A percentile compares a stretch with the other conserved stretches of the same genome.
Evolutionary conservation across 129 eudicot genomes (phyloP).

Genomic region (Kitagawia praeruptora): DNA sequence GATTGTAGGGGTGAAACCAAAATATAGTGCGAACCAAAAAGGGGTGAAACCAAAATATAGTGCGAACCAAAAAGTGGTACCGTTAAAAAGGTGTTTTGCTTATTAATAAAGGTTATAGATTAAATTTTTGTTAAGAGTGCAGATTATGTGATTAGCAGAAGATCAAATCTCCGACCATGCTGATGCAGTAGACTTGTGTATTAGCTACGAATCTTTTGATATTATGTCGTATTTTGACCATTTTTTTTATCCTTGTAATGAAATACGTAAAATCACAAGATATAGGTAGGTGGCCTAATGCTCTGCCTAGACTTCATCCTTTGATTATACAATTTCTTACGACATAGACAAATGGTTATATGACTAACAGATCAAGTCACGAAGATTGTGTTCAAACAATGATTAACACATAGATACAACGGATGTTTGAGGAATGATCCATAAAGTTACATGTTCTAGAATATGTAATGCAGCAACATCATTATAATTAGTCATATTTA

Average conservation of each 20-base stretch:
- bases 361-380: not conserved
- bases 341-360: not conserved
- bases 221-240: not conserved
- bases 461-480: not conserved
- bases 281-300: not conserved
- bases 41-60: too few species aligned
- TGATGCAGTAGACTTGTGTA: not conserved
- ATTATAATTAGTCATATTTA: not conserved
- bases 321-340: not conserved
- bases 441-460: not conserved
- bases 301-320: not conserved
- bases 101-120: too few species aligned
- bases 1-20: too few species aligned
- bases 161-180: not conserved
- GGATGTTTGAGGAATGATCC: not conserved
- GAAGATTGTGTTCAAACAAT: not conserved
- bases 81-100: too few species aligned
- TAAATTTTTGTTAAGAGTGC: not conserved
- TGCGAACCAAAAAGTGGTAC: too few species aligned
- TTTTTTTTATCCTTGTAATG: not conserved
- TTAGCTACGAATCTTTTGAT: not conserved
- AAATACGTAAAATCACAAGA: not conserved
- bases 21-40: too few species aligned
- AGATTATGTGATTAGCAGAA: not conserved
- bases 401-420: not conserved